A percentile compares a stretch with the other conserved stretches of the same genome.
These are phyloP conservation scores for Cruciata laevipes DNA, from an alignment of 257 asterid genomes.

Conservation along the genomic window DNA sequence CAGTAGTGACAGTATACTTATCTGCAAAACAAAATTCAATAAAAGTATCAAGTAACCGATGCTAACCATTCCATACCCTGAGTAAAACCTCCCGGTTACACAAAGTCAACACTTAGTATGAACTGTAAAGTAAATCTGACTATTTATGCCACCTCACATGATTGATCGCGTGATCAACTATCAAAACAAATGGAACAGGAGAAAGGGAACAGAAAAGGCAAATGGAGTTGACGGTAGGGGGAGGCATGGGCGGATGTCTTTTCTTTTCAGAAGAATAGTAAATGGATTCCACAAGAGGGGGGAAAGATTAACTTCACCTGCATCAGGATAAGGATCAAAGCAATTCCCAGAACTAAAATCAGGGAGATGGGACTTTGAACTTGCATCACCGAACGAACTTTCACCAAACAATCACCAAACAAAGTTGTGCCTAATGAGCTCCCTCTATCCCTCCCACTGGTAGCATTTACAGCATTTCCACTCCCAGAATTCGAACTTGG, in stretches of 20 bases:
- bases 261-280: neutral
- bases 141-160: neutral
- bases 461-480: conserved; percentile 28
- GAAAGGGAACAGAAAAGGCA: neutral
- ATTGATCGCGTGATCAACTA: neutral
- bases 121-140: neutral
- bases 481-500: conserved; percentile 28
- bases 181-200: neutral
- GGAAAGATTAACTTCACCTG: conserved; percentile 49
- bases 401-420: conserved; percentile 31
- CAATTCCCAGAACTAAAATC: conserved; percentile 47
- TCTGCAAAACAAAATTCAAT: conserved; percentile 31
- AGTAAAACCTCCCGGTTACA: neutral
- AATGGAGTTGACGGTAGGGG: neutral
- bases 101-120: neutral
- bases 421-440: conserved; percentile 34
- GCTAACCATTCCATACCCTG: neutral
- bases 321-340: conserved; percentile 69
- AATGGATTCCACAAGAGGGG: neutral
- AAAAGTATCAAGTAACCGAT: neutral
- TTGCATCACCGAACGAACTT: conserved; percentile 41
- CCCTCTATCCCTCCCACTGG: conserved; percentile 23
- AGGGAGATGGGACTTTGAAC: conserved; percentile 46
- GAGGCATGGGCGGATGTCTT: neutral
- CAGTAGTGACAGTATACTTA: conserved; percentile 70